These are phyloP conservation scores for Leptosphaerulina australis DNA, from an alignment of 2,329 filamentous ascomycete genomes.

Conservation along the genomic window DNA sequence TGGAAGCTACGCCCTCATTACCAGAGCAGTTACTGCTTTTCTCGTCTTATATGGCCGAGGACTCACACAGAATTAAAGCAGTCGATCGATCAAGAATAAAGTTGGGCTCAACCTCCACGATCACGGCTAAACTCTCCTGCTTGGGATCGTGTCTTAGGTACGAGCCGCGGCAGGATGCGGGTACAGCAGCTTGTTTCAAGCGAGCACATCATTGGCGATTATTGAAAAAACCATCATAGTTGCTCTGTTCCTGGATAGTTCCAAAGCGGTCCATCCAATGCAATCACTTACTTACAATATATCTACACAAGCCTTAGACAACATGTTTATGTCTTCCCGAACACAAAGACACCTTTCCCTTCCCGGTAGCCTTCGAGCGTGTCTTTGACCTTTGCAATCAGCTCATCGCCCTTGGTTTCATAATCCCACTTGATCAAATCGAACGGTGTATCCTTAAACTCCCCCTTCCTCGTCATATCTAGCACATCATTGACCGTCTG, in stretches of 20 bases:
- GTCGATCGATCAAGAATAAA: no score
- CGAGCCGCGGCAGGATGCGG: conserved; percentile 2
- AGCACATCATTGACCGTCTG: conserved; percentile 86
- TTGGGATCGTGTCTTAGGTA: neutral
- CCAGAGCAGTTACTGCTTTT: no score
- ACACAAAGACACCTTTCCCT: conserved; percentile 91
- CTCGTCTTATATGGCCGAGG: no score
- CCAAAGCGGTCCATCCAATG: neutral
- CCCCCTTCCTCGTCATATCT: conserved; percentile 72
- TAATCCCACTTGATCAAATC: conserved; percentile 82
- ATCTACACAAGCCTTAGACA: neutral
- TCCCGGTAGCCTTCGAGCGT: conserved; percentile 82
- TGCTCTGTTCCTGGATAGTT: neutral
- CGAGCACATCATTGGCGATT: neutral
- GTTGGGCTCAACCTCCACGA: no score
- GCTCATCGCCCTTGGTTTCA: conserved; percentile 72
- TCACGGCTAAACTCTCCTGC: no score
- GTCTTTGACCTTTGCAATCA: conserved; percentile 78
- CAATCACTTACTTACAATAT: neutral
- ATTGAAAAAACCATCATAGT: neutral
- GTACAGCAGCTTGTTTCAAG: neutral
- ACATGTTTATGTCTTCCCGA: conserved; percentile 55
- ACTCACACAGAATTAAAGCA: no score
- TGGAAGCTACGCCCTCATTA: no score
- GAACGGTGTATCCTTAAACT: conserved; percentile 84